Percentiles rank a stretch among this genome's conserved stretches.
Evolutionary conservation across 257 asterid genomes (phyloP).

Genomic region (Gynochthodes officinalis): DNA sequence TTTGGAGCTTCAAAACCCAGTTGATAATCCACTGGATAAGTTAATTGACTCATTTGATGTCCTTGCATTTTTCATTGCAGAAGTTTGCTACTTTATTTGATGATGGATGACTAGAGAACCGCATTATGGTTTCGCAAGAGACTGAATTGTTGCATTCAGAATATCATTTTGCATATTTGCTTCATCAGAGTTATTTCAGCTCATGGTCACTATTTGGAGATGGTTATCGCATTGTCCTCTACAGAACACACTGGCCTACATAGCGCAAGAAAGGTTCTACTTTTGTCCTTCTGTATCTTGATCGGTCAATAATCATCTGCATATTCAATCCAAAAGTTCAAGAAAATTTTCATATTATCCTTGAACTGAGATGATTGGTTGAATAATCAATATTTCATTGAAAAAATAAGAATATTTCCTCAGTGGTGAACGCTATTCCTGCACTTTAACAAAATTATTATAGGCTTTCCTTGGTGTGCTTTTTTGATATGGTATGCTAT

Average conservation of each 20-base stretch:
- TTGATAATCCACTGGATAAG: not conserved
- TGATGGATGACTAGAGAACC: slow-evolving; percentile 28
- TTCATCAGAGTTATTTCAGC: slow-evolving; percentile 17
- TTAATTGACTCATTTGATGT: not conserved
- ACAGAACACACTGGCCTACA: slow-evolving; percentile 21
- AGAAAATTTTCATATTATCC: not conserved
- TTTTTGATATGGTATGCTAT: slow-evolving; percentile 4
- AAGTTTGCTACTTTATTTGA: slow-evolving; percentile 8
- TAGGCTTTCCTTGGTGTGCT: slow-evolving; percentile 8
- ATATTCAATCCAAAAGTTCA: not conserved
- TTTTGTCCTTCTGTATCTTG: not conserved
- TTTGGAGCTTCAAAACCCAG: not conserved
- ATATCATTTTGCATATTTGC: slow-evolving; percentile 11
- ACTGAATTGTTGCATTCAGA: slow-evolving; percentile 9
- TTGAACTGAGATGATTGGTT: not conserved
- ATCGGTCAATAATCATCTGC: not conserved
- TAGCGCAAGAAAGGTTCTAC: slow-evolving; percentile 28
- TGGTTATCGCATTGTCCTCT: slow-evolving; percentile 32
- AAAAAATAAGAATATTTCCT: too few relatives aligned
- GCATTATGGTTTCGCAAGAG: slow-evolving; percentile 28
- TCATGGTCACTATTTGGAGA: slow-evolving; percentile 25
- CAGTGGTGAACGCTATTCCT: not conserved
- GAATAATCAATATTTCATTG: not conserved
- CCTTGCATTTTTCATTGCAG: slow-evolving; percentile 6
- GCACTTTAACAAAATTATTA: not conserved